These are phyloP conservation scores for Sporothrix pseudoabietina DNA, from an alignment of 2,329 filamentous ascomycete species.

Conservation along the genomic window DNA sequence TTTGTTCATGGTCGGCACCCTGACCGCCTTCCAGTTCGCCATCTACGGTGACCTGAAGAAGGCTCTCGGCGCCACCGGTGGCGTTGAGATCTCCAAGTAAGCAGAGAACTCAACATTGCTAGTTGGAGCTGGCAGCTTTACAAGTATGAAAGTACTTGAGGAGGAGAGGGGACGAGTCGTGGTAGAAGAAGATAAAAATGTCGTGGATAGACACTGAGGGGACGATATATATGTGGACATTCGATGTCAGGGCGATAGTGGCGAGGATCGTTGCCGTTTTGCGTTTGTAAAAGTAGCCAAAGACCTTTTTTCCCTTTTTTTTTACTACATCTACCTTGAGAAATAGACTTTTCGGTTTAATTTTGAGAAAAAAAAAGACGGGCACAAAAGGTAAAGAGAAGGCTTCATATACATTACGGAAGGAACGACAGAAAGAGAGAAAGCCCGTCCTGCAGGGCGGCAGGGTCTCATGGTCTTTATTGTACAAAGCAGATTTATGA, in stretches of 20 bases:
- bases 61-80: slow-evolving; percentile 69
- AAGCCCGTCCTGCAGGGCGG: slow-evolving; percentile 1
- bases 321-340: slow-evolving; percentile 20
- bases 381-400: background rate
- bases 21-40: slow-evolving; percentile 75
- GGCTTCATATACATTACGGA: background rate
- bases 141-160: too few species aligned
- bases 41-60: slow-evolving; percentile 79
- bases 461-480: background rate
- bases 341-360: slow-evolving; percentile 25
- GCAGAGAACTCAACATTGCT: background rate
- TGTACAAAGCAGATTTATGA: slow-evolving; percentile 7
- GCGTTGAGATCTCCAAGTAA: slow-evolving; percentile 68
- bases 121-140: too few species aligned
- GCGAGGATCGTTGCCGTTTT: background rate
- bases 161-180: slow-evolving; percentile 1
- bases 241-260: background rate
- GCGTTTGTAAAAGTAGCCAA: slow-evolving; percentile 29
- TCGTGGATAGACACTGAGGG: slow-evolving; percentile 19
- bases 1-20: slow-evolving; percentile 58
- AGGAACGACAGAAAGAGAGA: background rate
- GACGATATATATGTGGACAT: slow-evolving; percentile 8
- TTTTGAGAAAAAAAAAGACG: slow-evolving; percentile 10
- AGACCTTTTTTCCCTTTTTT: slow-evolving; percentile 19
- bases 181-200: background rate